These are phyloP conservation scores for Coix lacrymajobi DNA, from an alignment of 176 grass and related monocot species.

Conservation along the genomic window DNA sequence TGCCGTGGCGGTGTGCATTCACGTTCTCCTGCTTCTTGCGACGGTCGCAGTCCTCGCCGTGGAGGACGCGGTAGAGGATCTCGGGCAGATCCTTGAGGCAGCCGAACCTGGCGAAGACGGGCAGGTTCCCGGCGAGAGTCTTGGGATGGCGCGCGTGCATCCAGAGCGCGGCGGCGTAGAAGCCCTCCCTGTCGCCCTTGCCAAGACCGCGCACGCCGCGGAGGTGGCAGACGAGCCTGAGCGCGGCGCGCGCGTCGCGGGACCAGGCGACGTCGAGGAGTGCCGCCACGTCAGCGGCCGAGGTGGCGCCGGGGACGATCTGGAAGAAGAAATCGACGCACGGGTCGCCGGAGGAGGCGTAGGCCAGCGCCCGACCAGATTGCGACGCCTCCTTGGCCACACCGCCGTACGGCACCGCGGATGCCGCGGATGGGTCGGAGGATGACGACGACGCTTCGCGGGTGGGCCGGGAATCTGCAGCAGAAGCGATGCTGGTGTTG, in stretches of 20 bases:
- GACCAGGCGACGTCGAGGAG: constrained; percentile 29
- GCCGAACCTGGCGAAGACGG: constrained; percentile 36
- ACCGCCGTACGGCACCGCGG: not conserved
- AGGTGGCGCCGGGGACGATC: constrained; percentile 20
- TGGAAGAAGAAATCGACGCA: constrained; percentile 50
- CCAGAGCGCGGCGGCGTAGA: constrained; percentile 84
- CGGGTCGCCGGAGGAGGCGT: constrained; percentile 11
- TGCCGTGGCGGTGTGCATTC: not conserved
- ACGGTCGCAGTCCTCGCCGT: not conserved
- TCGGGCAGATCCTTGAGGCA: constrained; percentile 23
- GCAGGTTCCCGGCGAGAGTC: constrained; percentile 51
- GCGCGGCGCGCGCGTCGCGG: constrained; percentile 11
- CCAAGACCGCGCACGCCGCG: constrained; percentile 40
- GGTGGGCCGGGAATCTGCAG: not conserved
- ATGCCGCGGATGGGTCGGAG: too few species aligned
- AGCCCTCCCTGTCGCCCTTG: constrained; percentile 53
- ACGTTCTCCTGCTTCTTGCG: not conserved
- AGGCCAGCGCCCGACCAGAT: not conserved
- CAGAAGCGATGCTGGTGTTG: not conserved
- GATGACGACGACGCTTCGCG: too few species aligned
- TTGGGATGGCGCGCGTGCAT: constrained; percentile 54
- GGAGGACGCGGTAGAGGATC: not conserved
- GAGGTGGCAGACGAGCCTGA: constrained; percentile 43
- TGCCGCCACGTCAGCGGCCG: not conserved
- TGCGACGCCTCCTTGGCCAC: not conserved